phyloP scores from a whole-genome alignment of 2,329 filamentous ascomycete genomes.

The Colletotrichum somersetense region DNA sequence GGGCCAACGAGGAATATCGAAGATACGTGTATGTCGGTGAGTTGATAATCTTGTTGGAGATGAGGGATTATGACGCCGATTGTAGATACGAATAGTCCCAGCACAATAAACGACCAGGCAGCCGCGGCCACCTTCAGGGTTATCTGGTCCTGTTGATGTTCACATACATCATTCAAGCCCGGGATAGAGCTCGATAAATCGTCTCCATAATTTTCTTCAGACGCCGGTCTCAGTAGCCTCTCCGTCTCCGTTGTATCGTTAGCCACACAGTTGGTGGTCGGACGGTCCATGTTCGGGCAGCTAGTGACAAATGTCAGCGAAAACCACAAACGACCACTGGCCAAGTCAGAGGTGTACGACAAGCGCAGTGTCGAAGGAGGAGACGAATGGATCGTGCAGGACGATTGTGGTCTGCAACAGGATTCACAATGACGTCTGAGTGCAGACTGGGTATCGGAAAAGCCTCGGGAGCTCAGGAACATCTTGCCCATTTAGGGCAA shows the following conservation, averaged over 20 bases:
- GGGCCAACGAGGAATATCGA: constrained; percentile 58
- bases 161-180: neutral
- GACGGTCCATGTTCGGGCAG: neutral
- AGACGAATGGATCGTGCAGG: neutral
- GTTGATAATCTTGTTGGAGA: constrained; percentile 54
- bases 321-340: neutral
- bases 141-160: neutral
- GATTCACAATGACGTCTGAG: neutral
- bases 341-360: neutral
- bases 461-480: neutral
- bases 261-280: too few species aligned
- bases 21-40: constrained; percentile 58
- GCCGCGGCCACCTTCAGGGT: constrained; percentile 14
- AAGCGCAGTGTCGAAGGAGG: neutral
- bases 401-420: neutral
- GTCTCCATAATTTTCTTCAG: too few species aligned
- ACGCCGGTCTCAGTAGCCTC: neutral
- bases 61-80: constrained; percentile 48
- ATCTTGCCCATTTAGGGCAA: neutral
- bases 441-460: neutral
- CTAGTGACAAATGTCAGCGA: neutral
- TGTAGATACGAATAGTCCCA: constrained; percentile 47
- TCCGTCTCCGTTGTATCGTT: neutral
- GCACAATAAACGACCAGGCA: constrained; percentile 41
- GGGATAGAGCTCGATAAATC: too few species aligned